Conservation (phyloP, 805 yeast species). For the Danielozyma ontarioensis region DNA sequence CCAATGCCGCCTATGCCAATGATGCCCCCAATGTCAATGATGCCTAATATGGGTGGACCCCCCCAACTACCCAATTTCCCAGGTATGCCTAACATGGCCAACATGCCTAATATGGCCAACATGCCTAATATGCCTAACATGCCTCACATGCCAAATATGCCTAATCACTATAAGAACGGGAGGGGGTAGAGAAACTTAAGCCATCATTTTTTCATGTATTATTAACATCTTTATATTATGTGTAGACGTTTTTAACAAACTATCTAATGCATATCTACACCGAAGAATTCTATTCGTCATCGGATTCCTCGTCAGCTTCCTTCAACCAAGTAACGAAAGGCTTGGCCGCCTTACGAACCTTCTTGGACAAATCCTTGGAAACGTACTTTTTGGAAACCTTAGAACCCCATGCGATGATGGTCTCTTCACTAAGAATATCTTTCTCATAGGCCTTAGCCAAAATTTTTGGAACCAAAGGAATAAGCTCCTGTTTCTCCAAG, state of each 20-base stretch:
- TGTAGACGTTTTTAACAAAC: not conserved
- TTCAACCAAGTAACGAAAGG: conserved; percentile 94
- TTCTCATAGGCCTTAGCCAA: conserved; percentile 75
- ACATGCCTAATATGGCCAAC: conserved; percentile 12
- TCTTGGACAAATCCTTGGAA: conserved; percentile 85
- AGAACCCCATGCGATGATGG: conserved; percentile 77
- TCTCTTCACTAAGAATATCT: conserved; percentile 83
- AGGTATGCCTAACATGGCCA: conserved; percentile 21
- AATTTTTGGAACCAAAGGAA: conserved; percentile 73
- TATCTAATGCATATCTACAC: not conserved
- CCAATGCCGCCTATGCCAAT: conserved; percentile 8
- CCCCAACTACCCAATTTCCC: conserved; percentile 15
- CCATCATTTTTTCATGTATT: conserved; percentile 1
- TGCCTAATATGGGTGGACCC: conserved; percentile 6
- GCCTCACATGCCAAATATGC: conserved; percentile 12
- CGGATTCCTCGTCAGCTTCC: conserved; percentile 83
- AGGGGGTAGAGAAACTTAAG: no score
- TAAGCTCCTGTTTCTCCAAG: conserved; percentile 62
- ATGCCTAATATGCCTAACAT: conserved; percentile 21
- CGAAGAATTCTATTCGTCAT: conserved; percentile 61
- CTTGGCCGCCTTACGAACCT: conserved; percentile 93
- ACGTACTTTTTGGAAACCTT: conserved; percentile 91
- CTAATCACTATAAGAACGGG: no score
- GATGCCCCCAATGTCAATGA: conserved; percentile 7
- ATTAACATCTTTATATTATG: no score